Evolutionary conservation across 306 rosid genomes (phyloP), one percentile per base, ranked within the genome.

Genomic region (Urtica urens): DNA sequence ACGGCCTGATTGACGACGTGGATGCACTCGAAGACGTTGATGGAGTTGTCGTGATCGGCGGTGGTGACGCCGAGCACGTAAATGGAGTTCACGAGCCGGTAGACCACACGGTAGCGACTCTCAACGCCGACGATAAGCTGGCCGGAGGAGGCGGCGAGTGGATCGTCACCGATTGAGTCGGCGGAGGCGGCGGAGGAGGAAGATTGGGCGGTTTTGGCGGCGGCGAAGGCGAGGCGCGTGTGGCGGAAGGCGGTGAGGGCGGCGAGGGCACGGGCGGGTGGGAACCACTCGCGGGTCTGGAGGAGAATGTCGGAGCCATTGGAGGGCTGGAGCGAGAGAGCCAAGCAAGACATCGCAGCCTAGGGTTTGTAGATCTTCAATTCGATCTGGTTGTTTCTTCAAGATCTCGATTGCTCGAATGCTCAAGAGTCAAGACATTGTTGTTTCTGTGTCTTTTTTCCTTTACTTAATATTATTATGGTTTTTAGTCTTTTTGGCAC

Each of bases 231-330:
- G 11, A 65, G 78, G 56, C 93, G 90, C 9, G 90, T 82, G 11
- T 87, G 94, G 45, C 96, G 94, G 64, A 87, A 87, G 51, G 87
- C 59, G 55, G 96, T 77, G 63, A 87, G 84, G 24, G 94, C 92
- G 15, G 78, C 92, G 39, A 87, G 90, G 58, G 96, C 94, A 24
- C 90, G 77, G 24, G 96, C 75, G 8, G 96, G 94, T 5, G 94
- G 92, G 70, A 87, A 87, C 92, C 96, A 87, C 59, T 79, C 94
- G n/a, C 84, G 92, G 19, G 96, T 87, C 71, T 87, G 96, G 27
- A 80, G 94, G 1, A 87, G 82, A 57, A 87, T 82, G 47, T 87
- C 96, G 55, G 94, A 77, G 77, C 96, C 75, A 47, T 68, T 79
- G 8, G 87, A 59, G 14, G 94, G 96, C 68, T 87, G 96, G 5